Conservation (phyloP, 1,139 yeast genomes). For the Suhomyces terraborum region DNA sequence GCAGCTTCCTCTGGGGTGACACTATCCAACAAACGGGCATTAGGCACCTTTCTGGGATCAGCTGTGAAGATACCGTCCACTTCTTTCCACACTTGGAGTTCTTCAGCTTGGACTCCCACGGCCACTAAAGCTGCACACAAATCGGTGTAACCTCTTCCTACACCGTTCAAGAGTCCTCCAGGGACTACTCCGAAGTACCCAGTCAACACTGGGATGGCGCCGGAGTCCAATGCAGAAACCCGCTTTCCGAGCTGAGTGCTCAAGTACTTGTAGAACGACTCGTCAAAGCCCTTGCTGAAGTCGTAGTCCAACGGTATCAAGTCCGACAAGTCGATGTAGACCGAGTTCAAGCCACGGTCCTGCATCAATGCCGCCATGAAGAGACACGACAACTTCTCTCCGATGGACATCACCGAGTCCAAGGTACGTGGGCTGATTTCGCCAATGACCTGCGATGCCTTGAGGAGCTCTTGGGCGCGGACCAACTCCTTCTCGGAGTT, state of each 20-base stretch:
- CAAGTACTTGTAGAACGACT: slow-evolving; percentile 64
- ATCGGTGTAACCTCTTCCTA: slow-evolving; percentile 97
- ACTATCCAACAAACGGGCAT: slow-evolving; percentile 78
- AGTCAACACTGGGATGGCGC: slow-evolving; percentile 83
- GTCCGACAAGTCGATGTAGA: slow-evolving; percentile 75
- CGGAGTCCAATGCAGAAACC: slow-evolving; percentile 47
- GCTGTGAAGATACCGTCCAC: slow-evolving; percentile 99
- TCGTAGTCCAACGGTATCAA: slow-evolving; percentile 65
- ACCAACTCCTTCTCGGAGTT: slow-evolving; percentile 68
- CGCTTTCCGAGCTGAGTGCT: slow-evolving; percentile 60
- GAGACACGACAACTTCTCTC: slow-evolving; percentile 88
- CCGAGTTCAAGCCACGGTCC: slow-evolving; percentile 75
- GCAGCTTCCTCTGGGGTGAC: slow-evolving; percentile 99
- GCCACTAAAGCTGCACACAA: slow-evolving; percentile 96
- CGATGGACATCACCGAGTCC: slow-evolving; percentile 89
- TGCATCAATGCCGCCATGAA: slow-evolving; percentile 84
- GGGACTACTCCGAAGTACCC: slow-evolving; percentile 96
- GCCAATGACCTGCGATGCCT: slow-evolving; percentile 89
- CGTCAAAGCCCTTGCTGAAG: slow-evolving; percentile 59
- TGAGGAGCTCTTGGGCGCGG: slow-evolving; percentile 65
- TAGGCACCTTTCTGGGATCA: slow-evolving; percentile 93
- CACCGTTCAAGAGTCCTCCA: slow-evolving; percentile 88
- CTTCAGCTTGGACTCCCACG: slow-evolving; percentile 89
- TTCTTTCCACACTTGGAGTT: slow-evolving; percentile 96
- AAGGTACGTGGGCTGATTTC: slow-evolving; percentile 87